phyloP scores from a whole-genome alignment of 2,329 filamentous ascomycete genomes.

The Phialophora tarda region DNA sequence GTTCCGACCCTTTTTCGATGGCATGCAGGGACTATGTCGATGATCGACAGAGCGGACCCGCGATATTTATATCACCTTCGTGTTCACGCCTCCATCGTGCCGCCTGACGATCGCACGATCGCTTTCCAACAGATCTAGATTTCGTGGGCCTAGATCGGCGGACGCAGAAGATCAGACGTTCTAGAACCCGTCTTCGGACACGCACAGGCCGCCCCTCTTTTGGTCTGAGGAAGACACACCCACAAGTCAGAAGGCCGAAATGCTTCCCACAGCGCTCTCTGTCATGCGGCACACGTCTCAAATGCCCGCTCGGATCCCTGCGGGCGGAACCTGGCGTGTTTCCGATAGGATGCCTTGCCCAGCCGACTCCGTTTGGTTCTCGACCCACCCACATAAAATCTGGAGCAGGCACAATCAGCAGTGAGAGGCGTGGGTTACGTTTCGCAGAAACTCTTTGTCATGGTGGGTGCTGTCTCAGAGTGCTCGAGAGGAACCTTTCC shows the following conservation, averaged over 20 bases:
- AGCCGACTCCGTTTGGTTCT: background rate
- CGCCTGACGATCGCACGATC: background rate
- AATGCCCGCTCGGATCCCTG: background rate
- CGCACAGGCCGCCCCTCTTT: background rate
- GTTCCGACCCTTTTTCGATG: background rate
- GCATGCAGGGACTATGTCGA: constrained; percentile 1
- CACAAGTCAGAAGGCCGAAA: background rate
- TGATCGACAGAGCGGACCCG: constrained; percentile 3
- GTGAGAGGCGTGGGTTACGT: background rate
- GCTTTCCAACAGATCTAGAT: background rate
- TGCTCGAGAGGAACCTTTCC: background rate
- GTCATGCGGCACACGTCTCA: background rate
- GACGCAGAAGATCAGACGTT: background rate
- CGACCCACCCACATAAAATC: background rate
- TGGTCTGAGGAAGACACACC: background rate
- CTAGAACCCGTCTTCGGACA: background rate
- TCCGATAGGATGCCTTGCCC: background rate
- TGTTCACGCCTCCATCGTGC: background rate
- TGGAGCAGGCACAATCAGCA: background rate
- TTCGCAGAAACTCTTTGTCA: background rate
- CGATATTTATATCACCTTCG: background rate
- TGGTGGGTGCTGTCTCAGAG: background rate
- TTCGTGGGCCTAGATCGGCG: background rate
- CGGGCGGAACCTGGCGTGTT: background rate
- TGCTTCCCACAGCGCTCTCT: background rate